Evolutionary conservation across 148 eudicot species (phyloP).

Genomic region (Vaccinium macrocarpon): DNA sequence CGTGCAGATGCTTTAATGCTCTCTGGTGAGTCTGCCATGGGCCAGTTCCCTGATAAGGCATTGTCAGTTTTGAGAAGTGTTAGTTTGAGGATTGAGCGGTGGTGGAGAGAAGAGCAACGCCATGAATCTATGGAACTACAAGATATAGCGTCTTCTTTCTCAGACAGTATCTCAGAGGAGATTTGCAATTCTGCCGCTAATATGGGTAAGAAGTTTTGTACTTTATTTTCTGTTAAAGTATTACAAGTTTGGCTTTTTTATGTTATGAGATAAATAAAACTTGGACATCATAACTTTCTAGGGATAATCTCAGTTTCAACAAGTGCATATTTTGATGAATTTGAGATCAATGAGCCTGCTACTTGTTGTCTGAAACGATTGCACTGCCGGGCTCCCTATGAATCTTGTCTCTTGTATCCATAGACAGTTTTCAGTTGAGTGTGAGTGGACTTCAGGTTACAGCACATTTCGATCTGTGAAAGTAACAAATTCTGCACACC

Average conservation of each 20-base stretch:
- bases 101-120: constrained; percentile 92
- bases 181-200: constrained; percentile 88
- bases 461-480: neutral
- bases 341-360: neutral
- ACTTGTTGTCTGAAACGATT: neutral
- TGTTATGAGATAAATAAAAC: neutral
- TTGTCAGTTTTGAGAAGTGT: constrained; percentile 82
- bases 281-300: neutral
- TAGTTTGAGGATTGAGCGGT: constrained; percentile 86
- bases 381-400: neutral
- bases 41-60: constrained; percentile 85
- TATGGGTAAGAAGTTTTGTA: constrained; percentile 52
- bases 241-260: neutral
- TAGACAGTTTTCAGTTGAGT: neutral
- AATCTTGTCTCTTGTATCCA: neutral
- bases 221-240: neutral
- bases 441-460: neutral
- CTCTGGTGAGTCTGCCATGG: constrained; percentile 99
- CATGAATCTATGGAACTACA: constrained; percentile 63
- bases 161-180: constrained; percentile 73
- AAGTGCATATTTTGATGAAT: neutral
- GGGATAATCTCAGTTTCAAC: neutral
- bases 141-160: constrained; percentile 58
- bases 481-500: neutral
- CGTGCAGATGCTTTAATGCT: constrained; percentile 95